Percentiles rank a stretch among this genome's conserved stretches.
phyloP scores from a whole-genome alignment of 768 basidiomycete species.

The Leccinum ochraceum region DNA sequence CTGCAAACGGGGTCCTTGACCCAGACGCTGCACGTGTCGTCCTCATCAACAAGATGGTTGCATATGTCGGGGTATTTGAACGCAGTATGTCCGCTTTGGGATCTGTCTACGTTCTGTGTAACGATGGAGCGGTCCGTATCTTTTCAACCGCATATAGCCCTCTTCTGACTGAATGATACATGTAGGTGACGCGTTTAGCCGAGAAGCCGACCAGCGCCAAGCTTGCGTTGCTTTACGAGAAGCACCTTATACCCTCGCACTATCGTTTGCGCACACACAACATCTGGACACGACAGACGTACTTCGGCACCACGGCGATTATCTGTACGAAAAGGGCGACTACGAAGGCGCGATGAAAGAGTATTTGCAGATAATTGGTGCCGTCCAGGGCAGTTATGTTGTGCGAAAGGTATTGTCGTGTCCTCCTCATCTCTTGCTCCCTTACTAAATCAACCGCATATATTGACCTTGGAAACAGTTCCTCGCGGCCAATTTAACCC shows the following conservation, averaged over 20 bases:
- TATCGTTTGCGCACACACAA: too few species aligned
- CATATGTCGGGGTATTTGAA: conserved; percentile 78
- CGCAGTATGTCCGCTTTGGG: conserved; percentile 39
- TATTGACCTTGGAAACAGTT: conserved; percentile 53
- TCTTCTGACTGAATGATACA: too few species aligned
- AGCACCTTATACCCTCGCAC: conserved; percentile 38
- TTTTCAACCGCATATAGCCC: too few species aligned
- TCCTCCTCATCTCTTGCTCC: neutral
- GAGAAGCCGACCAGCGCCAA: too few species aligned
- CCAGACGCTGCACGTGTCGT: conserved; percentile 77
- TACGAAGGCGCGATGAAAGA: too few species aligned
- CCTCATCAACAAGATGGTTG: conserved; percentile 88
- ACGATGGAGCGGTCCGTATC: too few species aligned
- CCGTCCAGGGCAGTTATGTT: conserved; percentile 23
- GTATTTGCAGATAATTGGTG: conserved; percentile 57
- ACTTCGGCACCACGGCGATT: too few species aligned
- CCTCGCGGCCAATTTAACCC: conserved; percentile 93
- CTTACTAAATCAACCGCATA: neutral
- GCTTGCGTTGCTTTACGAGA: conserved; percentile 36
- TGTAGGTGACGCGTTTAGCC: too few species aligned
- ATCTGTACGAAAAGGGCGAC: too few species aligned
- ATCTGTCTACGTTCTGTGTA: too few species aligned
- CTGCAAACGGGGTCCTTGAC: conserved; percentile 42
- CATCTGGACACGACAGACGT: too few species aligned
- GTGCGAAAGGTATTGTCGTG: conserved; percentile 71